A percentile compares a stretch with the other conserved stretches of the same genome.
Evolutionary conservation across 805 yeast species (phyloP).

Genomic region (Zygosaccharomyces rouxii): DNA sequence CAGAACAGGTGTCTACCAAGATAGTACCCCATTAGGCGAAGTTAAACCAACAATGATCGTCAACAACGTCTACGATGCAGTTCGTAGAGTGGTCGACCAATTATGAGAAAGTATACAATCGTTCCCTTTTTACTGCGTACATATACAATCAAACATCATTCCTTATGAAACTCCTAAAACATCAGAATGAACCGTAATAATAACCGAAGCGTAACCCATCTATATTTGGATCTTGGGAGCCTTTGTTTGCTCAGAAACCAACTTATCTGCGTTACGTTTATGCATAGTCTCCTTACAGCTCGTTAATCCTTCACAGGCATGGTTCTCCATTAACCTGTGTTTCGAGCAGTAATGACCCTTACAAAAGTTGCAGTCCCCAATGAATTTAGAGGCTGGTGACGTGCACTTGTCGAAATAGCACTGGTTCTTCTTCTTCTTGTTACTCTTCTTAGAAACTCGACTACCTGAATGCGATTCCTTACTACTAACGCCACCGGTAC

Average conservation of each 20-base stretch:
- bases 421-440: slow-evolving; percentile 38
- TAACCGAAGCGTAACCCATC: background rate
- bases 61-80: slow-evolving; percentile 51
- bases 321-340: slow-evolving; percentile 83
- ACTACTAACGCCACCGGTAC: slow-evolving; percentile 9
- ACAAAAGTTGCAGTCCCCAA: slow-evolving; percentile 84
- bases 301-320: slow-evolving; percentile 71
- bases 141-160: background rate
- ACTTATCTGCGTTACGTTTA: slow-evolving; percentile 77
- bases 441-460: slow-evolving; percentile 23
- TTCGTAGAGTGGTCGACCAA: slow-evolving; percentile 29
- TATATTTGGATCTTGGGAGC: slow-evolving; percentile 47
- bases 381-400: slow-evolving; percentile 55
- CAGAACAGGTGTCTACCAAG: slow-evolving; percentile 80
- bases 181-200: background rate
- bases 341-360: slow-evolving; percentile 81
- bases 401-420: slow-evolving; percentile 57
- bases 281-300: slow-evolving; percentile 78
- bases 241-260: slow-evolving; percentile 81
- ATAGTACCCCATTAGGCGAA: slow-evolving; percentile 40
- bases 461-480: slow-evolving; percentile 8
- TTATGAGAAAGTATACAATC: background rate
- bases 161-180: background rate
- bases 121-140: background rate
- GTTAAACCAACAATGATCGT: slow-evolving; percentile 48